These are phyloP conservation scores for Debaryomyces hansenii DNA, from an alignment of 805 yeast genomes.

Conservation along the genomic window DNA sequence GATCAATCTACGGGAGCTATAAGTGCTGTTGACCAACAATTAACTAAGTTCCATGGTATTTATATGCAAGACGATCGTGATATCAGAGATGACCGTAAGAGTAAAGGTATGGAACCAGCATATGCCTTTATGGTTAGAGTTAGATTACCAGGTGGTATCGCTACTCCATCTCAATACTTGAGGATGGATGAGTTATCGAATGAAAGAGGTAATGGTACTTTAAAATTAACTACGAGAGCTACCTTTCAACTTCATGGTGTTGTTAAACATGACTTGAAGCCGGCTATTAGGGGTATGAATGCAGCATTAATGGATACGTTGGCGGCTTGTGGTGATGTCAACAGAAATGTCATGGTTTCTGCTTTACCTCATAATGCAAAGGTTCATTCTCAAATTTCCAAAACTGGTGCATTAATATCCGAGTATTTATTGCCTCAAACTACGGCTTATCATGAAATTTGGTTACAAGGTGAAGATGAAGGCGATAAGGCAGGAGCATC, in stretches of 20 bases:
- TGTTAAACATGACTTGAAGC: slow-evolving; percentile 83
- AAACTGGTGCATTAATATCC: slow-evolving; percentile 63
- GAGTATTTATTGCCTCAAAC: slow-evolving; percentile 86
- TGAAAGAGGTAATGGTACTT: slow-evolving; percentile 85
- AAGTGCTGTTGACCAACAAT: slow-evolving; percentile 85
- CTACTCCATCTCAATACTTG: slow-evolving; percentile 88
- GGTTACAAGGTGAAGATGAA: slow-evolving; percentile 86
- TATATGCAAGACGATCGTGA: slow-evolving; percentile 99
- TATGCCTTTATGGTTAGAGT: slow-evolving; percentile 97
- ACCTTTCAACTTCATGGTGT: slow-evolving; percentile 96
- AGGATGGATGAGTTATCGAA: slow-evolving; percentile 79
- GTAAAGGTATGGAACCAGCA: slow-evolving; percentile 92
- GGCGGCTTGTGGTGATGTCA: slow-evolving; percentile 98
- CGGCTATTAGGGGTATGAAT: slow-evolving; percentile 91
- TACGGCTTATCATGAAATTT: slow-evolving; percentile 94
- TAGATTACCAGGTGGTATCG: slow-evolving; percentile 89
- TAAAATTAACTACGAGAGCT: slow-evolving; percentile 94
- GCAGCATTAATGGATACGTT: slow-evolving; percentile 87
- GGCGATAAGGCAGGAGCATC: slow-evolving; percentile 68
- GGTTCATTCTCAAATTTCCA: slow-evolving; percentile 73
- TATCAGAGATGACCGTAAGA: slow-evolving; percentile 86
- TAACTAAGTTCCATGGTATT: slow-evolving; percentile 96
- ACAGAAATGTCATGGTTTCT: slow-evolving; percentile 90
- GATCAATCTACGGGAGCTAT: slow-evolving; percentile 90
- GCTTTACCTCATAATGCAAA: slow-evolving; percentile 86